phyloP scores from a whole-genome alignment of 805 yeast species.

The Danielozyma ontarioensis region DNA sequence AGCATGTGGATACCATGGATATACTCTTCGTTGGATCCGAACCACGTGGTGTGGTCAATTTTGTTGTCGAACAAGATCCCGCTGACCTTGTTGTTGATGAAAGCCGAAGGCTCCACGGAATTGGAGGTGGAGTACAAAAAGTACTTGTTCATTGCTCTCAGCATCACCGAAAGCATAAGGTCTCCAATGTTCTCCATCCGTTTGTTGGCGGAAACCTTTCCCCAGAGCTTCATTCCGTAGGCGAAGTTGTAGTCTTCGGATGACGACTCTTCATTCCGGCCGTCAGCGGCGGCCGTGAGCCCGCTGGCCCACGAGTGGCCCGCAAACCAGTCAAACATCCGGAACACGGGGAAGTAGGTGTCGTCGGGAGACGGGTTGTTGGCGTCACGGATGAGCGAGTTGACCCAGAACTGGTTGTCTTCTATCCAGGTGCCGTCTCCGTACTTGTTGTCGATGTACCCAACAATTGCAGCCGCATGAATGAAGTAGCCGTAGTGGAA shows the following conservation, averaged over 20 bases:
- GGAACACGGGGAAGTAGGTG: slow-evolving; percentile 7
- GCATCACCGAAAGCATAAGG: slow-evolving; percentile 7
- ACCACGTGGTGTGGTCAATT: slow-evolving; percentile 8
- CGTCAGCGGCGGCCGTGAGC: slow-evolving; percentile 4
- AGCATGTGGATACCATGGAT: slow-evolving; percentile 13
- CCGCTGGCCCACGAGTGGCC: slow-evolving; percentile 14
- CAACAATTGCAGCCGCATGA: slow-evolving; percentile 11
- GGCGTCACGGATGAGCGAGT: slow-evolving; percentile 10
- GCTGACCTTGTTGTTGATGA: slow-evolving; percentile 8
- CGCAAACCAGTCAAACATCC: slow-evolving; percentile 11
- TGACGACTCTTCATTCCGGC: slow-evolving; percentile 9
- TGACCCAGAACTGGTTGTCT: slow-evolving; percentile 8
- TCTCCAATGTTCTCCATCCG: slow-evolving; percentile 10
- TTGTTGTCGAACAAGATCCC: slow-evolving; percentile 11
- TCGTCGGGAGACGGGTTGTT: slow-evolving; percentile 10
- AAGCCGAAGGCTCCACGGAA: slow-evolving; percentile 3
- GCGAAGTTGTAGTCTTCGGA: slow-evolving; percentile 12
- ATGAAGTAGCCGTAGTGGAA: slow-evolving; percentile 10
- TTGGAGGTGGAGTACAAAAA: slow-evolving; percentile 6
- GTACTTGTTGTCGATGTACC: slow-evolving; percentile 4
- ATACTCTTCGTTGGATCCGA: slow-evolving; percentile 6
- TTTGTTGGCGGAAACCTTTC: slow-evolving; percentile 5
- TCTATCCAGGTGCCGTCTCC: slow-evolving; percentile 7
- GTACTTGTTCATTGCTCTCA: slow-evolving; percentile 7
- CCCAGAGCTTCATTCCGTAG: slow-evolving; percentile 12